Conservation (phyloP, 2,329 filamentous ascomycete genomes). For the Fulvia fulva region DNA sequence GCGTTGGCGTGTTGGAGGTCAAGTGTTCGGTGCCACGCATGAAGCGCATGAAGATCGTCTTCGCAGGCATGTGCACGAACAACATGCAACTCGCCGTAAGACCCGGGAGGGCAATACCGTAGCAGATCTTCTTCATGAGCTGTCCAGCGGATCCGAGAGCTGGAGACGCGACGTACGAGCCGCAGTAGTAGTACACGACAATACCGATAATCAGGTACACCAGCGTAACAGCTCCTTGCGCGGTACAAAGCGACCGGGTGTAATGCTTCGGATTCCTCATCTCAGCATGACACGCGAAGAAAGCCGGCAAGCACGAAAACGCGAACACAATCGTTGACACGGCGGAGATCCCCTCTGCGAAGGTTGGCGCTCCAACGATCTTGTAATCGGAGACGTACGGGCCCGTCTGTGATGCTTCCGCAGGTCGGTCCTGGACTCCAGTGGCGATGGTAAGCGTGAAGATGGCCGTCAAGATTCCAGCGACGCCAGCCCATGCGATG, state of each 20-base stretch:
- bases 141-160: slow-evolving; percentile 46
- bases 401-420: slow-evolving; percentile 31
- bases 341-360: slow-evolving; percentile 57
- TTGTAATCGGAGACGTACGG: slow-evolving; percentile 30
- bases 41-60: slow-evolving; percentile 29
- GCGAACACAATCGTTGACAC: slow-evolving; percentile 50
- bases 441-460: slow-evolving; percentile 35
- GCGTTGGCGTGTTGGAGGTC: slow-evolving; percentile 21
- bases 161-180: slow-evolving; percentile 46
- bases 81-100: slow-evolving; percentile 27
- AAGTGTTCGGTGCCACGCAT: slow-evolving; percentile 26
- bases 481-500: slow-evolving; percentile 36
- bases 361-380: slow-evolving; percentile 25
- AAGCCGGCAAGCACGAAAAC: slow-evolving; percentile 37
- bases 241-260: slow-evolving; percentile 33
- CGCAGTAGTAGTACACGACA: slow-evolving; percentile 48
- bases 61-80: slow-evolving; percentile 30
- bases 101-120: slow-evolving; percentile 35
- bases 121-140: slow-evolving; percentile 44
- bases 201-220: slow-evolving; percentile 38
- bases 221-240: slow-evolving; percentile 19
- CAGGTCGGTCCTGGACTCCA: slow-evolving; percentile 35
- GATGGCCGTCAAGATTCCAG: slow-evolving; percentile 24
- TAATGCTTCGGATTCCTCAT: slow-evolving; percentile 38
- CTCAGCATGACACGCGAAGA: slow-evolving; percentile 39